These are phyloP conservation scores for Polyporus arcularius DNA, from an alignment of 768 basidiomycete genomes.

Conservation along the genomic window DNA sequence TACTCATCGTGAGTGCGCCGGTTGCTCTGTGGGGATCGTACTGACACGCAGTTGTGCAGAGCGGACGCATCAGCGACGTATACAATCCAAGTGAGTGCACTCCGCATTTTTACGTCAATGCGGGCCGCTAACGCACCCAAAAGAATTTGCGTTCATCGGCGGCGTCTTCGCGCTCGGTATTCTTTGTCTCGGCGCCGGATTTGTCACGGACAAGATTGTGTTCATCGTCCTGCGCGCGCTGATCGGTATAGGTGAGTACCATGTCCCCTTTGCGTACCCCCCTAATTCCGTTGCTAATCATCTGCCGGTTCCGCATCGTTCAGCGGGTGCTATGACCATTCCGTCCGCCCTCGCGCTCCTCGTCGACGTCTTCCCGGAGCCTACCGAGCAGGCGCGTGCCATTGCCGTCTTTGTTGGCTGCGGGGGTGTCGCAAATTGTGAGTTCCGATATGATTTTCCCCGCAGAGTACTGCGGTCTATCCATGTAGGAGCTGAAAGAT, in stretches of 20 bases:
- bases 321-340: constrained; percentile 43
- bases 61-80: constrained; percentile 35
- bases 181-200: constrained; percentile 33
- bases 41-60: constrained; percentile 17
- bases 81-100: constrained; percentile 33
- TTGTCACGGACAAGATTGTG: constrained; percentile 32
- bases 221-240: constrained; percentile 36
- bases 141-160: constrained; percentile 32
- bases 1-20: constrained; percentile 32
- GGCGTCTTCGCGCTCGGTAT: constrained; percentile 30
- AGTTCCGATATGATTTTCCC: not conserved
- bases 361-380: constrained; percentile 48
- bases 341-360: constrained; percentile 45
- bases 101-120: not conserved
- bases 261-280: too few species aligned
- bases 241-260: constrained; percentile 23
- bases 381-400: constrained; percentile 43
- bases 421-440: constrained; percentile 46
- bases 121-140: not conserved
- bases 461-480: too few species aligned
- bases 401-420: constrained; percentile 47
- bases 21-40: not conserved
- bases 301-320: too few species aligned
- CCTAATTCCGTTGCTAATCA: too few species aligned
- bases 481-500: not conserved